These are phyloP conservation scores for Citrus cavaleriei DNA, from an alignment of 345 rosid species.

Conservation along the genomic window DNA sequence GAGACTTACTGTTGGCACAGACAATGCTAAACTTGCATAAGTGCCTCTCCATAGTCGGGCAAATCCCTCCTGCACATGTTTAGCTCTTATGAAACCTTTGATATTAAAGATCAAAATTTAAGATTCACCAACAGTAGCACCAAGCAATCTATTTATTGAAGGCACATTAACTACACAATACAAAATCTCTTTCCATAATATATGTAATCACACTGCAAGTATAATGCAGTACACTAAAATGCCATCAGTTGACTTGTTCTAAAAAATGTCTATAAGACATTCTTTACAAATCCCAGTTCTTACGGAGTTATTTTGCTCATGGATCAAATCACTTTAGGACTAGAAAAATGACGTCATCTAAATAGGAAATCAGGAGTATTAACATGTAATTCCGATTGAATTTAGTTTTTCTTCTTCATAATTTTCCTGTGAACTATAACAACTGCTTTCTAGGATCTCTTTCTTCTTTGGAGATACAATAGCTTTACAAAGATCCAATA, in stretches of 20 bases:
- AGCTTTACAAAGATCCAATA: not conserved
- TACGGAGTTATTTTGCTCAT: not conserved
- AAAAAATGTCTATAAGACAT: not conserved
- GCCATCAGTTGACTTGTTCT: not conserved
- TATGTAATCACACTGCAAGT: not conserved
- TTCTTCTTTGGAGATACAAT: not conserved
- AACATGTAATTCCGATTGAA: not conserved
- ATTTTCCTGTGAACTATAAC: not conserved
- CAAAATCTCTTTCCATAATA: not conserved
- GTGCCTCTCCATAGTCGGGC: slow-evolving; percentile 94
- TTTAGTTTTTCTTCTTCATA: not conserved
- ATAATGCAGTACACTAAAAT: not conserved
- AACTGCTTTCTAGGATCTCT: not conserved
- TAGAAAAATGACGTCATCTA: not conserved
- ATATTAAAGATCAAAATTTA: not conserved
- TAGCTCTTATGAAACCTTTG: slow-evolving; percentile 35
- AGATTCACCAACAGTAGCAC: not conserved
- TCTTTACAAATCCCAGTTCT: not conserved
- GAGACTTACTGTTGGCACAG: slow-evolving; percentile 77
- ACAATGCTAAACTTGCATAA: slow-evolving; percentile 81
- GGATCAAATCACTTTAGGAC: not conserved
- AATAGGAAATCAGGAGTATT: not conserved
- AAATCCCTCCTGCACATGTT: slow-evolving; percentile 81
- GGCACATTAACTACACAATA: too few species aligned
- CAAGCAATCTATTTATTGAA: too few species aligned